Percentiles rank a stretch among this genome's conserved stretches.
Conservation (phyloP, 169 alveolate genomes). For the Toxoplasma gondii region DNA sequence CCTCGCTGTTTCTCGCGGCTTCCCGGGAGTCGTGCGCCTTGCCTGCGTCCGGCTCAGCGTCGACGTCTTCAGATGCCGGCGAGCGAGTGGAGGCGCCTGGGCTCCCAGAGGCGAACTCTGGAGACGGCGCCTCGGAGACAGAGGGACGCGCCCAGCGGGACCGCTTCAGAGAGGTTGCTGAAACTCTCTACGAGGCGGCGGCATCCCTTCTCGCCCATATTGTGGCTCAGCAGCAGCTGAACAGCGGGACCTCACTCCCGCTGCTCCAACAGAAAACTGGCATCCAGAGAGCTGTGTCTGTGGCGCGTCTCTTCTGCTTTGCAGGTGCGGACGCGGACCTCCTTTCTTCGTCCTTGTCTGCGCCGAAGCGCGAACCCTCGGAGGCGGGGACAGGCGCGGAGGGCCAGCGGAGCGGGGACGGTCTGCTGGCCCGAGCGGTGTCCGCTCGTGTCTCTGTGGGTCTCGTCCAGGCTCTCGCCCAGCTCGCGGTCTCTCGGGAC, state of each 20-base stretch:
- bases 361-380: neutral
- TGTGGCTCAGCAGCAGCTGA: slow-evolving; percentile 5
- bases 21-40: neutral
- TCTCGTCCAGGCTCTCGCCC: neutral
- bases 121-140: too few species aligned
- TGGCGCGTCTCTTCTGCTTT: neutral
- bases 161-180: neutral
- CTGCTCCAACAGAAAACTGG: neutral
- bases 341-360: neutral
- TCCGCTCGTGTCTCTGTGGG: neutral
- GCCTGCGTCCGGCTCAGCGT: neutral
- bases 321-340: neutral
- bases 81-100: neutral
- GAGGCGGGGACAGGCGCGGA: neutral
- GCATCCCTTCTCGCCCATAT: neutral
- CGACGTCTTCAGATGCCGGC: neutral
- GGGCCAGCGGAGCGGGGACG: neutral
- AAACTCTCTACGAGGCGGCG: neutral
- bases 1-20: neutral
- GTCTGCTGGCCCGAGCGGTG: neutral
- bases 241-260: neutral
- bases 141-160: too few species aligned
- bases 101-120: too few species aligned
- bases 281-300: neutral
- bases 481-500: neutral